Conservation (phyloP, 2,329 filamentous ascomycete species). For the Aspergillus aculeatus region DNA sequence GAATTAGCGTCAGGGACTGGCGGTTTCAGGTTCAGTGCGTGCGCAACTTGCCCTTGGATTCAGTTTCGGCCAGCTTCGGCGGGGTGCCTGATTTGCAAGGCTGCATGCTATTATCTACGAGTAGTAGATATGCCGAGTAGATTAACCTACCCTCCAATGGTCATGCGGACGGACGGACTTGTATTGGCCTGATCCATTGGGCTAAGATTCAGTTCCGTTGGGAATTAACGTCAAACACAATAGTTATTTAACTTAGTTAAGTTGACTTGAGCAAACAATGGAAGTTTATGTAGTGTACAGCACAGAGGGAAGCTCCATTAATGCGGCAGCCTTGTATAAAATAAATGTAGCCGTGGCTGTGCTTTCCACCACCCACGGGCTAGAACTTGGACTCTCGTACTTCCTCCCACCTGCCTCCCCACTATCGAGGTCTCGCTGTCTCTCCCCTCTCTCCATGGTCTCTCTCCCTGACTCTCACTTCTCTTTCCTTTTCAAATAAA, state of each 20-base stretch:
- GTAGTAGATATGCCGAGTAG: background rate
- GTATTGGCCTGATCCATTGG: background rate
- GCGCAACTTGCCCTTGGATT: too few species aligned
- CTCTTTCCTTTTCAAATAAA: background rate
- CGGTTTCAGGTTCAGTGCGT: background rate
- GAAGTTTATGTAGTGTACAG: too few species aligned
- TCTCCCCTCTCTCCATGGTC: background rate
- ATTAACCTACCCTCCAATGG: too few species aligned
- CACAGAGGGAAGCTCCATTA: too few species aligned
- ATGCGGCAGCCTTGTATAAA: background rate
- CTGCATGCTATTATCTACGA: background rate
- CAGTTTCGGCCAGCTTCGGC: background rate
- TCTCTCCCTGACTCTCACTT: background rate
- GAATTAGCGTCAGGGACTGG: constrained; percentile 4
- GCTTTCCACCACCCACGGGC: background rate
- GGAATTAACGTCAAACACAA: background rate
- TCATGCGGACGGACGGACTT: too few species aligned
- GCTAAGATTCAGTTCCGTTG: background rate
- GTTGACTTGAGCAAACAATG: background rate
- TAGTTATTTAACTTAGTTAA: too few species aligned
- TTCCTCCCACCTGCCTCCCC: background rate
- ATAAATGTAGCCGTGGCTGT: constrained; percentile 8
- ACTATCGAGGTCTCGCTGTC: background rate
- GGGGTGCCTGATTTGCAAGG: background rate
- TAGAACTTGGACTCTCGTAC: background rate